phyloP scores from a whole-genome alignment of 2,329 filamentous ascomycete genomes.

The Fusarium oligoseptatum region DNA sequence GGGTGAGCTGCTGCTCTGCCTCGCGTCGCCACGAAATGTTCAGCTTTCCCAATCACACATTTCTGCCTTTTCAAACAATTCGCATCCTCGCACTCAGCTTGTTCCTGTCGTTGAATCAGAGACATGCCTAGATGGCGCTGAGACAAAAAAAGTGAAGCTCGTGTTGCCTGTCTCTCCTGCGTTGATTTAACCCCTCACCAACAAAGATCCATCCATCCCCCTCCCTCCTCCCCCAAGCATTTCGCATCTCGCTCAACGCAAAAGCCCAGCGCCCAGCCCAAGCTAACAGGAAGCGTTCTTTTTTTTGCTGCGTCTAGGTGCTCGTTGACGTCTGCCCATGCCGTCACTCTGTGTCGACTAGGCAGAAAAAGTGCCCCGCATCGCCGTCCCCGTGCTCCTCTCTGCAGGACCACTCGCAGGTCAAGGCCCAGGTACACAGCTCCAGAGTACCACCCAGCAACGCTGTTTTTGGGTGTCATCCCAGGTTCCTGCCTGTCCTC shows the following conservation, averaged over 20 bases:
- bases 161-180: slow-evolving; percentile 19
- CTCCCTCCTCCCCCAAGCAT: slow-evolving; percentile 25
- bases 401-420: slow-evolving; percentile 32
- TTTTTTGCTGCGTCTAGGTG: slow-evolving; percentile 22
- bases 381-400: slow-evolving; percentile 36
- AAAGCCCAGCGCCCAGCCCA: slow-evolving; percentile 9
- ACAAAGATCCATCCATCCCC: slow-evolving; percentile 14
- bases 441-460: slow-evolving; percentile 34
- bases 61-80: slow-evolving; percentile 22
- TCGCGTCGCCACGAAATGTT: slow-evolving; percentile 16
- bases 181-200: slow-evolving; percentile 44
- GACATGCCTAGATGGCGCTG: slow-evolving; percentile 35
- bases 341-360: slow-evolving; percentile 45
- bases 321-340: slow-evolving; percentile 40
- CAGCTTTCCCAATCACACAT: slow-evolving; percentile 29
- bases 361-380: slow-evolving; percentile 45
- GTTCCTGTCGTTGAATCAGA: slow-evolving; percentile 21
- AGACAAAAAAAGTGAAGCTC: slow-evolving; percentile 28
- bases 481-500: slow-evolving; percentile 37
- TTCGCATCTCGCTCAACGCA: slow-evolving; percentile 23
- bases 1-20: slow-evolving; percentile 7
- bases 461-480: slow-evolving; percentile 37
- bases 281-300: slow-evolving; percentile 31
- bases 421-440: slow-evolving; percentile 39
- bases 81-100: slow-evolving; percentile 26